Conservation (phyloP, 2,329 filamentous ascomycete genomes). For the Fusarium caatingaense region DNA sequence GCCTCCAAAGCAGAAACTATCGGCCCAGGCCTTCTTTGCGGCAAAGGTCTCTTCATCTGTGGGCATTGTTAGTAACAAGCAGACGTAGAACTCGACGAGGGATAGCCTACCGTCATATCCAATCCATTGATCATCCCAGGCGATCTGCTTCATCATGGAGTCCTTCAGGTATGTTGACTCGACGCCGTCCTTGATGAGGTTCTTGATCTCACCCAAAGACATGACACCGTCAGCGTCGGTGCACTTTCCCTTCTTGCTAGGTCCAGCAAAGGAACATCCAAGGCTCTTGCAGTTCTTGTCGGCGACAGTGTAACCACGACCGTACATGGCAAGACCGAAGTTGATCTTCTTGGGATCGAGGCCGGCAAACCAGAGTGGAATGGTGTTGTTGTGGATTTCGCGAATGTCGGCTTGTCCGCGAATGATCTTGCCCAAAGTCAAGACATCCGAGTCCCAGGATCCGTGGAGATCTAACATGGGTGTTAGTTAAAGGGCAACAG, state of each 20-base stretch:
- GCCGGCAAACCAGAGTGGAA: constrained; percentile 56
- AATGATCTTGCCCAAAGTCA: constrained; percentile 48
- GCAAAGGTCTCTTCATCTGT: constrained; percentile 41
- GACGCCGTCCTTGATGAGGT: constrained; percentile 41
- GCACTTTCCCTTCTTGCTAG: constrained; percentile 46
- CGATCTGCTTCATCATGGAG: constrained; percentile 27
- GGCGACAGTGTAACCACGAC: constrained; percentile 55
- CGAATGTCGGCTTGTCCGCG: constrained; percentile 56
- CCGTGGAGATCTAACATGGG: constrained; percentile 51
- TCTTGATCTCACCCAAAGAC: constrained; percentile 48
- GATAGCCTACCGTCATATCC: constrained; percentile 35
- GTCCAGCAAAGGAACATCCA: constrained; percentile 40
- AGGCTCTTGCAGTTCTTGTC: constrained; percentile 44
- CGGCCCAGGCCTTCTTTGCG: constrained; percentile 24
- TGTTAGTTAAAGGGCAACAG: neutral
- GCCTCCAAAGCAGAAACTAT: constrained; percentile 29
- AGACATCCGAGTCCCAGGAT: constrained; percentile 53
- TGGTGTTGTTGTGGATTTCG: constrained; percentile 53
- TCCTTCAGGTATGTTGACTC: constrained; percentile 29
- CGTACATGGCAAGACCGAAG: constrained; percentile 61
- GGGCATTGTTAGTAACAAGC: neutral
- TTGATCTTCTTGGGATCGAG: constrained; percentile 57
- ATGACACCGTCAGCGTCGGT: constrained; percentile 48
- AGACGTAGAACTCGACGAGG: rapidly evolving
- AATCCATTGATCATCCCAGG: constrained; percentile 44